Conservation (phyloP, 306 rosid species). For the Rubus idaeus region DNA sequence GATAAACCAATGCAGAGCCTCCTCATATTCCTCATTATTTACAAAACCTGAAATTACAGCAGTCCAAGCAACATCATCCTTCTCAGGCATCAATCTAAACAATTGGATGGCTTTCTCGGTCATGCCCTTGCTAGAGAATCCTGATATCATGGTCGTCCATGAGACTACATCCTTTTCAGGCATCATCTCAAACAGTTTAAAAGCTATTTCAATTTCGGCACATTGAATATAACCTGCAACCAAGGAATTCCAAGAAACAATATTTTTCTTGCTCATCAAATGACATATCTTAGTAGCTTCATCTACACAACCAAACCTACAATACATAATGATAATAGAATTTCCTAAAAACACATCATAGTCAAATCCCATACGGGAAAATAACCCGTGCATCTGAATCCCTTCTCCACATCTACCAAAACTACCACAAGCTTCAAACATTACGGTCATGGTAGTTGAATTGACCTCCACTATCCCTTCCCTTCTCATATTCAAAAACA, state of each 20-base stretch:
- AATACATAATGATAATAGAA: slow-evolving; percentile 67
- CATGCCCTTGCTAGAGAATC: slow-evolving; percentile 56
- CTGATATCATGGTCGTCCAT: slow-evolving; percentile 71
- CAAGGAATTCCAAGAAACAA: slow-evolving; percentile 79
- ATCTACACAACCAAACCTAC: slow-evolving; percentile 41
- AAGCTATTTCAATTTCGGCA: slow-evolving; percentile 54
- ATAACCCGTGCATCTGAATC: slow-evolving; percentile 68
- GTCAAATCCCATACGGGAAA: slow-evolving; percentile 54
- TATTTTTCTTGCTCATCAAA: slow-evolving; percentile 41
- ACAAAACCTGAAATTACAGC: slow-evolving; percentile 78
- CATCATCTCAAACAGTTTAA: slow-evolving; percentile 52
- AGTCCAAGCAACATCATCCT: slow-evolving; percentile 81
- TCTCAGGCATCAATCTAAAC: slow-evolving; percentile 60
- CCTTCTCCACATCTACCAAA: slow-evolving; percentile 53
- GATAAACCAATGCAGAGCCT: slow-evolving; percentile 65
- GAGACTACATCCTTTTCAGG: slow-evolving; percentile 64
- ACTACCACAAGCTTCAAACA: slow-evolving; percentile 62
- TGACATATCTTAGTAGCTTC: slow-evolving; percentile 51
- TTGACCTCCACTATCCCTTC: slow-evolving; percentile 62
- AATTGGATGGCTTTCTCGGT: slow-evolving; percentile 47
- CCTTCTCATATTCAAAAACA: slow-evolving; percentile 66
- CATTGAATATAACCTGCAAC: slow-evolving; percentile 63
- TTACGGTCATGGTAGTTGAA: slow-evolving; percentile 59
- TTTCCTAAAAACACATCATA: slow-evolving; percentile 59
- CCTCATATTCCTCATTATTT: slow-evolving; percentile 53